These are phyloP conservation scores for Neophaeococcomyces aloes DNA, from an alignment of 2,329 filamentous ascomycete genomes.

Conservation along the genomic window DNA sequence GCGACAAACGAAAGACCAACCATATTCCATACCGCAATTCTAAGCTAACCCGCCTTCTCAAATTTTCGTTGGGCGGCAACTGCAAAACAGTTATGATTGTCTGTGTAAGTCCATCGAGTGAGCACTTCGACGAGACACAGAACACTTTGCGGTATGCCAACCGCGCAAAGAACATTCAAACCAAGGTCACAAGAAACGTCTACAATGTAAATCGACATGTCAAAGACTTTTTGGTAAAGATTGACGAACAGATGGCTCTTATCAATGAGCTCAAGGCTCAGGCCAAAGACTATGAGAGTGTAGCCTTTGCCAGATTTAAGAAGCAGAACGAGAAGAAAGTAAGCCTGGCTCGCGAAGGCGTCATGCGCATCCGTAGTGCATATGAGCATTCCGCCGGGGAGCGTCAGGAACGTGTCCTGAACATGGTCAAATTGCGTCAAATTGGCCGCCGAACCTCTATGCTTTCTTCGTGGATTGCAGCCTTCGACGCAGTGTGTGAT, in stretches of 20 bases:
- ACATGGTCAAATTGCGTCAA: conserved; percentile 71
- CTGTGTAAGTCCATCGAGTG: conserved; percentile 90
- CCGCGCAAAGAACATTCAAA: conserved; percentile 97
- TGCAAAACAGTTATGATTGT: conserved; percentile 99
- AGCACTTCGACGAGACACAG: conserved; percentile 95
- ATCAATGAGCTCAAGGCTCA: conserved; percentile 93
- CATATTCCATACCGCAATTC: conserved; percentile 97
- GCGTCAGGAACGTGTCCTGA: conserved; percentile 64
- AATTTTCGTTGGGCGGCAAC: conserved; percentile 94
- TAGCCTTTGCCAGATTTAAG: conserved; percentile 77
- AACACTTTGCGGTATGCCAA: conserved; percentile 97
- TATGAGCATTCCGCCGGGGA: conserved; percentile 72
- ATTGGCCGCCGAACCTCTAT: conserved; percentile 76
- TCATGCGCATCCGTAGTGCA: conserved; percentile 66
- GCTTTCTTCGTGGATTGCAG: conserved; percentile 84
- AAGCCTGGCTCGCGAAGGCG: conserved; percentile 61
- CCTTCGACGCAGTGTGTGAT: conserved; percentile 76
- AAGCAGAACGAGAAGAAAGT: conserved; percentile 85
- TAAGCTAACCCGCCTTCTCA: conserved; percentile 86
- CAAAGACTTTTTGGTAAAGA: conserved; percentile 98
- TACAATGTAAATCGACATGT: conserved; percentile 99
- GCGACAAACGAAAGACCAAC: conserved; percentile 79
- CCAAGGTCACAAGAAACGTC: conserved; percentile 96
- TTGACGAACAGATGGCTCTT: conserved; percentile 93
- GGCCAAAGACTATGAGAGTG: conserved; percentile 75